Evolutionary conservation across 2,329 filamentous ascomycete species (phyloP).

Genomic region (Coniochaeta prunicola): DNA sequence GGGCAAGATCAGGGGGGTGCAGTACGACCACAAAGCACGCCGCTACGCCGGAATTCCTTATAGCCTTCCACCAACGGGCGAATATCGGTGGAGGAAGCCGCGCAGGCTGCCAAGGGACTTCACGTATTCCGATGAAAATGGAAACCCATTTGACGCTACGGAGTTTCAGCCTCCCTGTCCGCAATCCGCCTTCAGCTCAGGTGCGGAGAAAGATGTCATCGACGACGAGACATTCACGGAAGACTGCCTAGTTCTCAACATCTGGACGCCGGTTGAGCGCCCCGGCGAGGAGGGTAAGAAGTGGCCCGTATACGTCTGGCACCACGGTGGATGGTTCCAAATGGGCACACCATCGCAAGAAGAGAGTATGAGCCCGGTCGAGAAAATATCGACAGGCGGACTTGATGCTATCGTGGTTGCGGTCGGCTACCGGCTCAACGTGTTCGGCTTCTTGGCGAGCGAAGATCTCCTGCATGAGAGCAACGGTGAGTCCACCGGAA

Average conservation of each 20-base stretch:
- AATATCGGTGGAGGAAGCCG: not conserved
- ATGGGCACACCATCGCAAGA: constrained; percentile 35
- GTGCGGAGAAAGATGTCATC: constrained; percentile 8
- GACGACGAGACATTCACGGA: constrained; percentile 26
- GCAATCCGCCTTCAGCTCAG: constrained; percentile 19
- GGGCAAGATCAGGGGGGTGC: constrained; percentile 7
- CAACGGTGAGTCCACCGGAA: constrained; percentile 21
- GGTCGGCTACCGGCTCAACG: constrained; percentile 38
- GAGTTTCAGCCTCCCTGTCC: constrained; percentile 23
- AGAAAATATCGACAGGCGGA: constrained; percentile 27
- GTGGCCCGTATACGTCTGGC: constrained; percentile 30
- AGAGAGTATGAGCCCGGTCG: constrained; percentile 32
- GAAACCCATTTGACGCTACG: not conserved
- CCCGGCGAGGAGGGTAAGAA: constrained; percentile 15
- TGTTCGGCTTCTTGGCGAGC: constrained; percentile 41
- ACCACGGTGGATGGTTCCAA: constrained; percentile 42
- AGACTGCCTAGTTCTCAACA: constrained; percentile 41
- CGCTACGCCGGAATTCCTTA: not conserved
- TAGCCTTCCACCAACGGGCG: not conserved
- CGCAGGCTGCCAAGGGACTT: not conserved
- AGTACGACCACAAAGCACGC: constrained; percentile 13
- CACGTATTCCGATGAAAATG: not conserved
- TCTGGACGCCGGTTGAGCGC: constrained; percentile 33
- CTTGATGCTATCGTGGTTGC: constrained; percentile 33
- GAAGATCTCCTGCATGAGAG: constrained; percentile 23